A percentile compares a stretch with the other conserved stretches of the same genome.
phyloP scores from a whole-genome alignment of 495 filamentous ascomycete genomes.

The Trichodelitschia bisporula region DNA sequence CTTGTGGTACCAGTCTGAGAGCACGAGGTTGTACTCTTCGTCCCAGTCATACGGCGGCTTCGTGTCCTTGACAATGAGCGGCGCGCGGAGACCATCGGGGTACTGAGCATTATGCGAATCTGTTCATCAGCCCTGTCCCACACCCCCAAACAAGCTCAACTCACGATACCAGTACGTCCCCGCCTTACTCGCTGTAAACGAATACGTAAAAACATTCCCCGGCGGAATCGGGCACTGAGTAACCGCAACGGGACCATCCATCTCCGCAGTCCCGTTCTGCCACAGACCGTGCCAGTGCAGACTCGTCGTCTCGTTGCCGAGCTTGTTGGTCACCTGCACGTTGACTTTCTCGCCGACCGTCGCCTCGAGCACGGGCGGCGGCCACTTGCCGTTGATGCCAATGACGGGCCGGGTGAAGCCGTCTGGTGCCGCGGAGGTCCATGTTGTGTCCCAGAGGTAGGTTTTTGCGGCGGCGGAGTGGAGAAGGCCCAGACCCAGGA shows the following conservation, averaged over 20 bases:
- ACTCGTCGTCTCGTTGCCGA: constrained; percentile 43
- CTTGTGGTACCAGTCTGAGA: constrained; percentile 24
- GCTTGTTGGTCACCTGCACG: constrained; percentile 44
- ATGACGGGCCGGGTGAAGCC: constrained; percentile 45
- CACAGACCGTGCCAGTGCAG: constrained; percentile 66
- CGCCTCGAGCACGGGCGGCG: constrained; percentile 40
- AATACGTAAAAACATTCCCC: constrained; percentile 40
- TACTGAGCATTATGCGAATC: constrained; percentile 13
- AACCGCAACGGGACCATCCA: constrained; percentile 49
- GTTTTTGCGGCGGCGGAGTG: constrained; percentile 34
- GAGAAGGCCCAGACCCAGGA: constrained; percentile 15
- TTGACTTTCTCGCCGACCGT: constrained; percentile 46
- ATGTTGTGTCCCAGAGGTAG: constrained; percentile 56
- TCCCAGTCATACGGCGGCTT: constrained; percentile 30
- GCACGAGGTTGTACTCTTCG: neutral
- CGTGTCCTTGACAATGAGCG: constrained; percentile 20
- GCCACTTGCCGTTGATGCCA: constrained; percentile 66
- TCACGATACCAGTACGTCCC: constrained; percentile 17
- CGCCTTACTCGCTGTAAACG: constrained; percentile 28
- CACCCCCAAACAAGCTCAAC: too few relatives aligned
- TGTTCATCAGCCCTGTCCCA: too few relatives aligned
- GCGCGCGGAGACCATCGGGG: constrained; percentile 29
- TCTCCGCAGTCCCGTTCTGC: constrained; percentile 39
- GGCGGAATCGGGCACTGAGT: constrained; percentile 45
- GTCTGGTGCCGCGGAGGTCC: constrained; percentile 65